Base-by-base conservation (phyloP, 1,284 basidiomycete species). In the Cutaneotrichosporon dermatis region DNA sequence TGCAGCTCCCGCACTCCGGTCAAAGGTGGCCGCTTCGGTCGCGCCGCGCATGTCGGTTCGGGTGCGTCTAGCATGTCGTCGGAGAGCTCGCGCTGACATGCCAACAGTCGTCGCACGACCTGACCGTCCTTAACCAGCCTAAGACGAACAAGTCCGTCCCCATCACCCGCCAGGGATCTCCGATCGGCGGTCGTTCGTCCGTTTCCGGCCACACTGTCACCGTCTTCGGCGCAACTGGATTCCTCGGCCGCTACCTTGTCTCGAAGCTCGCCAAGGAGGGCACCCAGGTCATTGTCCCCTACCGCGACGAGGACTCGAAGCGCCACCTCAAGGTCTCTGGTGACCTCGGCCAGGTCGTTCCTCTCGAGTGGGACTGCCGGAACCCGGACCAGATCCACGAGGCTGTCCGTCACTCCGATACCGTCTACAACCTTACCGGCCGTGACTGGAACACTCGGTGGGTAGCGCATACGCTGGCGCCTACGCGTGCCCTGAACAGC, bases 221-320 rank as follows among this genome's bases (percentile, higher is more conserved):
- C 36, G 94, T 99, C 57, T 99, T 99, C 80, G 95, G 95, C 41
- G 90, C 88, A 73, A 98, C 94, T 9, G 92, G 94, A 6, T 99
- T 98, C 78, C 81, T 99, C 57, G 95, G 95, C 54, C 82, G 94
- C 72, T 99, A 98, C 79, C 81, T 98, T 55, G 91, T 99, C 51
- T 85, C 88, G 51, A 96, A 96, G 80, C 84, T 96, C 88, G 92
- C 91, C 61, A 92, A 91, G 80, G 82, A 86, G 75, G 95, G 95
- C 9, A 92, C 92, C 4, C 93, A 96, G 76, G 92, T 98, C 61
- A 85, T 99, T 70, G 84, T 96, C 58, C 95, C 96, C 9, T 98
- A 97, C 82, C 85, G 96, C 39, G 93, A 98, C 69, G 92, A 95
- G 76, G 93, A 99, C 75, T 88, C 92, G 75, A 93, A 90, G 77